These are phyloP conservation scores for Xylaria curta DNA, from an alignment of 495 filamentous ascomycete species.

Conservation along the genomic window DNA sequence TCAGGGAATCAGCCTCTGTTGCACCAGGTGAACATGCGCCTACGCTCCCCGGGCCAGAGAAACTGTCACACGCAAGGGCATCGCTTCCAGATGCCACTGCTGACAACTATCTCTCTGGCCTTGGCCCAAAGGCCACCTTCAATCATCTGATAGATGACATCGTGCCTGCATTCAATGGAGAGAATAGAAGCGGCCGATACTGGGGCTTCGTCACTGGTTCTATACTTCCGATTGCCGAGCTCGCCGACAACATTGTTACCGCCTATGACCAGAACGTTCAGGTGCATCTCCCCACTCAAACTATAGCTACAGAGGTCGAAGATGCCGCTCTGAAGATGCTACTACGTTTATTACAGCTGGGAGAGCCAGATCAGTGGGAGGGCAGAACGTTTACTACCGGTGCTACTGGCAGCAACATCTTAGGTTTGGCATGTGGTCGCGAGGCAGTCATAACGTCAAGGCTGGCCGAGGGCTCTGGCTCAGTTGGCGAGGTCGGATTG, in stretches of 20 bases:
- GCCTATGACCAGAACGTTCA: conserved; percentile 83
- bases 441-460: conserved; percentile 65
- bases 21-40: conserved; percentile 15
- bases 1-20: conserved; percentile 25
- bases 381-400: conserved; percentile 86
- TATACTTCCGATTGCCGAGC: conserved; percentile 75
- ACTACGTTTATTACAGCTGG: conserved; percentile 67
- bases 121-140: conserved; percentile 38
- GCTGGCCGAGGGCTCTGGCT: conserved; percentile 34
- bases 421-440: conserved; percentile 79
- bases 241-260: conserved; percentile 83
- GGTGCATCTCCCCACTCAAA: conserved; percentile 80
- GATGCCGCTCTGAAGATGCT: conserved; percentile 72
- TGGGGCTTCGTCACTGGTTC: conserved; percentile 92
- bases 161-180: conserved; percentile 69
- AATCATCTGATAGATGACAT: conserved; percentile 62
- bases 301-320: conserved; percentile 77
- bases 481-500: conserved; percentile 73
- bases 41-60: conserved; percentile 32
- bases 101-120: conserved; percentile 28
- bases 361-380: conserved; percentile 51
- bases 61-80: conserved; percentile 33
- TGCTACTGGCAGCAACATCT: conserved; percentile 82
- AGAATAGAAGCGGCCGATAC: conserved; percentile 68
- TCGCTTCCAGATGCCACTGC: conserved; percentile 35